Evolutionary conservation across 441 rosid species (phyloP).

Genomic region (Codiaeum variegatum): DNA sequence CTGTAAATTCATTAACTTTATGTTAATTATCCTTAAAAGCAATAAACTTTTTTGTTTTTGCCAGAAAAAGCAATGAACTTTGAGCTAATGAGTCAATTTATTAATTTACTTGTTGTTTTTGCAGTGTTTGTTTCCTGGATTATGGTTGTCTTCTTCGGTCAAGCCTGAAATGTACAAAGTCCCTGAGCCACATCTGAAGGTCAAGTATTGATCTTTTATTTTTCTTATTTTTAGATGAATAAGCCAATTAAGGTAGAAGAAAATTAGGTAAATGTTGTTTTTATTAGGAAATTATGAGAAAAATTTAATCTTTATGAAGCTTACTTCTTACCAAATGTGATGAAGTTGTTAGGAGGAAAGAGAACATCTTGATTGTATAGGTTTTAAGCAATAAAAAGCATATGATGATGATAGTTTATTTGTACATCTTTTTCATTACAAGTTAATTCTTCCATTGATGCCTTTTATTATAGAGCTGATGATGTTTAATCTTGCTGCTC

Average conservation of each 20-base stretch:
- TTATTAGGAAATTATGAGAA: neutral
- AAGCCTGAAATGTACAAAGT: slow-evolving; percentile 58
- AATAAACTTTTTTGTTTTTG: neutral
- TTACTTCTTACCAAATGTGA: neutral
- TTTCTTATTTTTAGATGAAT: neutral
- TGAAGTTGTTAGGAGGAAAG: neutral
- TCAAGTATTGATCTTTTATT: slow-evolving; percentile 15
- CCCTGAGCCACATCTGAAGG: slow-evolving; percentile 44
- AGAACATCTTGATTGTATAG: slow-evolving; percentile 1
- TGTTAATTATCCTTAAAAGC: neutral
- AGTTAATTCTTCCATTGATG: neutral
- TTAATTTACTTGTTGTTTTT: slow-evolving; percentile 12
- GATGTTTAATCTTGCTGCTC: slow-evolving; percentile 9
- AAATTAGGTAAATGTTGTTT: neutral
- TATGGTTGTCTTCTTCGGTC: slow-evolving; percentile 55
- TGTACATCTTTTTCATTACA: slow-evolving; percentile 1
- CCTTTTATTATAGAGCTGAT: slow-evolving; percentile 10
- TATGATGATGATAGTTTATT: neutral
- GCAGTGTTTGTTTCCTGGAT: slow-evolving; percentile 58
- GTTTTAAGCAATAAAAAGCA: neutral
- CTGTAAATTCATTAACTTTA: neutral
- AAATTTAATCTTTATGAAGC: neutral
- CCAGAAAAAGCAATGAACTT: neutral
- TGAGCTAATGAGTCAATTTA: neutral
- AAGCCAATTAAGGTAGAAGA: neutral